phyloP scores from a whole-genome alignment of 352 stramenopile species.

The Phytophthora idaei region DNA sequence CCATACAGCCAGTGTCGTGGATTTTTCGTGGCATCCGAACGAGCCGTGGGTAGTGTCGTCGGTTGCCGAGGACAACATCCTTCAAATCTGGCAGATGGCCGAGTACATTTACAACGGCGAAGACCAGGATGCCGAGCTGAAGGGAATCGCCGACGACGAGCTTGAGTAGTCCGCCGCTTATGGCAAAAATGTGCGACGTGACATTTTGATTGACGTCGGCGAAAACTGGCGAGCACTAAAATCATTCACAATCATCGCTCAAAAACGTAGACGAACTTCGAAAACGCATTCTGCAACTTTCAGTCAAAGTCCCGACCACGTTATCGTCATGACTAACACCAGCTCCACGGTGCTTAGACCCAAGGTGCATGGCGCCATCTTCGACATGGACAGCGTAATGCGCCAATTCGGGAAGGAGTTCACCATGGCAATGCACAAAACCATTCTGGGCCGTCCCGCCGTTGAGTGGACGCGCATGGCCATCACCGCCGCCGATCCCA shows the following conservation, averaged over 20 bases:
- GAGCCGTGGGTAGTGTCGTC: constrained; percentile 96
- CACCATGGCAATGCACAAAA: constrained; percentile 72
- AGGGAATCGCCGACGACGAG: constrained; percentile 69
- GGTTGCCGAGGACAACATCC: constrained; percentile 98
- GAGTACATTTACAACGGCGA: constrained; percentile 97
- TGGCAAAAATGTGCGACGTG: background rate
- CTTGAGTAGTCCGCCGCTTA: constrained; percentile 51
- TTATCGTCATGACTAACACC: too few species aligned
- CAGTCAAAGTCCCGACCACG: too few species aligned
- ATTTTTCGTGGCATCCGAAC: constrained; percentile 97
- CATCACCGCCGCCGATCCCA: constrained; percentile 40
- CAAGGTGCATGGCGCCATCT: constrained; percentile 60
- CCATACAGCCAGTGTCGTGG: constrained; percentile 97
- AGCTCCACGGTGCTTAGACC: constrained; percentile 12
- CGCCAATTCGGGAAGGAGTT: constrained; percentile 63
- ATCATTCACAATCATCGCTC: constrained; percentile 7
- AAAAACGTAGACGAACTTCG: too few species aligned
- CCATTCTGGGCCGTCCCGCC: too few species aligned
- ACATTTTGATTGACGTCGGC: background rate
- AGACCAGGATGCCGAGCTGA: constrained; percentile 53
- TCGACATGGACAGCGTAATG: constrained; percentile 80
- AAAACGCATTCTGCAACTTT: too few species aligned
- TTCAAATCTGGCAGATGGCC: constrained; percentile 99
- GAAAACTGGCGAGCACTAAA: background rate
- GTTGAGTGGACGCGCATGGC: constrained; percentile 82